Conservation (phyloP, 2,329 filamentous ascomycete species). For the Helicocarpus griseus region DNA sequence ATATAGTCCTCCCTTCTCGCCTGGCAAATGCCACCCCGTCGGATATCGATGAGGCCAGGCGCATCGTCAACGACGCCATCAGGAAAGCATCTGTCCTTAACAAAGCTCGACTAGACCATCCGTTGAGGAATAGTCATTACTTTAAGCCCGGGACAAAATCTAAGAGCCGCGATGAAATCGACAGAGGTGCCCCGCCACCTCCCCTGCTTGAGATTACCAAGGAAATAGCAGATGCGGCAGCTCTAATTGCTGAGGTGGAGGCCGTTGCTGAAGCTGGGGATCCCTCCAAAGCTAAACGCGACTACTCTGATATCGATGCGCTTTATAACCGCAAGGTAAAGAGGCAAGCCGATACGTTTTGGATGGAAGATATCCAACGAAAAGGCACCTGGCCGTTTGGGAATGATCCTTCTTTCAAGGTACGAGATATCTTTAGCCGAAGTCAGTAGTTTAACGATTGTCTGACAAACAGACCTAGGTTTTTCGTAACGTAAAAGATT, state of each 20-base stretch:
- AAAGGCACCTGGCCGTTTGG: constrained; percentile 5
- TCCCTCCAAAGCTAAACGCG: not conserved
- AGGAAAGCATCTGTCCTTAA: not conserved
- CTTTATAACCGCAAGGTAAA: not conserved
- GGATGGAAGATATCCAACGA: constrained; percentile 4
- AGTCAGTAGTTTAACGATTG: not conserved
- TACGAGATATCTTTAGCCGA: not conserved
- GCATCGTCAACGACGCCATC: not conserved
- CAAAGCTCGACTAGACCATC: constrained; percentile 5
- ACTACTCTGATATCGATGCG: not conserved
- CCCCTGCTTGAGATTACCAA: constrained; percentile 4
- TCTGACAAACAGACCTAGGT: not conserved
- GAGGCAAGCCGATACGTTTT: constrained; percentile 2
- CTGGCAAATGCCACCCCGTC: not conserved
- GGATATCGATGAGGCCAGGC: constrained; percentile 1
- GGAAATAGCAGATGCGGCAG: constrained; percentile 2
- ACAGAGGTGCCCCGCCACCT: not conserved
- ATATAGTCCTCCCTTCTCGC: not conserved
- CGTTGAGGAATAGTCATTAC: constrained; percentile 1
- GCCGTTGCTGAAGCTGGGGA: not conserved
- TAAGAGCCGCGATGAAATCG: not conserved
- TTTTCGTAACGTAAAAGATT: constrained; percentile 7
- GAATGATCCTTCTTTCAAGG: constrained; percentile 4
- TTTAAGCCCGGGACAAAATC: not conserved
- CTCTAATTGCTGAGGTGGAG: constrained; percentile 5